A percentile compares a stretch with the other conserved stretches of the same genome.
These are phyloP conservation scores for Chaetomiaceae sp. DNA, from an alignment of 2,329 filamentous ascomycete species.

Conservation along the genomic window DNA sequence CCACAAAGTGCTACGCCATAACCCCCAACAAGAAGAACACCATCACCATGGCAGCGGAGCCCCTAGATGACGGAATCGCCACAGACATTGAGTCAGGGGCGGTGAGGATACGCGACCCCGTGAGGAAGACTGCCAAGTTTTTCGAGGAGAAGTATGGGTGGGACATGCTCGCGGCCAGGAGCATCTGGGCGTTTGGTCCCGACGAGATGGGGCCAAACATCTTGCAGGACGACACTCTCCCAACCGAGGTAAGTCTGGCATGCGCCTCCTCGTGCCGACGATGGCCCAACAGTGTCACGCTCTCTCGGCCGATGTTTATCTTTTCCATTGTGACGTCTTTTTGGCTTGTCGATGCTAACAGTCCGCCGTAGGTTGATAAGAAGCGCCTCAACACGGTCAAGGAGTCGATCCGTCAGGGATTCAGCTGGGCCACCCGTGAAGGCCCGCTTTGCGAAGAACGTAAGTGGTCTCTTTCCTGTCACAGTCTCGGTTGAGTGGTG, in stretches of 20 bases:
- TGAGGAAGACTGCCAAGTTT: slow-evolving; percentile 89
- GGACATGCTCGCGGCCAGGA: slow-evolving; percentile 88
- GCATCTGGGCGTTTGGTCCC: slow-evolving; percentile 97
- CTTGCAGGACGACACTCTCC: slow-evolving; percentile 91
- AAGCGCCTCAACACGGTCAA: slow-evolving; percentile 81
- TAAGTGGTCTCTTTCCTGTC: slow-evolving; percentile 44
- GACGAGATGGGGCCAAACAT: slow-evolving; percentile 95
- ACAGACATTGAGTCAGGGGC: slow-evolving; percentile 88
- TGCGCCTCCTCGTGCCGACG: not conserved
- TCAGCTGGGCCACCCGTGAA: slow-evolving; percentile 93
- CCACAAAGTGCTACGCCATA: slow-evolving; percentile 95
- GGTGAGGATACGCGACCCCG: slow-evolving; percentile 88
- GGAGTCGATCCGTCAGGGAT: slow-evolving; percentile 91
- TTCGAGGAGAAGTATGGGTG: slow-evolving; percentile 97
- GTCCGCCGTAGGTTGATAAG: slow-evolving; percentile 66
- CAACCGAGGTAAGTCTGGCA: slow-evolving; percentile 62
- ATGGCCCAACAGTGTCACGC: no score
- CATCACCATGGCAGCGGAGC: slow-evolving; percentile 96
- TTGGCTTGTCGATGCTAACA: slow-evolving; percentile 17
- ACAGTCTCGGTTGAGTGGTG: slow-evolving; percentile 6
- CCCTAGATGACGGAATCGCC: slow-evolving; percentile 89
- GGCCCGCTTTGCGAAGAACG: slow-evolving; percentile 96
- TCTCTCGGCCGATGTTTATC: no score
- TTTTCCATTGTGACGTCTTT: no score
- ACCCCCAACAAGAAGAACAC: slow-evolving; percentile 99